Evolutionary conservation across 805 yeast species (phyloP).

Genomic region (Babjeviella inositovora): DNA sequence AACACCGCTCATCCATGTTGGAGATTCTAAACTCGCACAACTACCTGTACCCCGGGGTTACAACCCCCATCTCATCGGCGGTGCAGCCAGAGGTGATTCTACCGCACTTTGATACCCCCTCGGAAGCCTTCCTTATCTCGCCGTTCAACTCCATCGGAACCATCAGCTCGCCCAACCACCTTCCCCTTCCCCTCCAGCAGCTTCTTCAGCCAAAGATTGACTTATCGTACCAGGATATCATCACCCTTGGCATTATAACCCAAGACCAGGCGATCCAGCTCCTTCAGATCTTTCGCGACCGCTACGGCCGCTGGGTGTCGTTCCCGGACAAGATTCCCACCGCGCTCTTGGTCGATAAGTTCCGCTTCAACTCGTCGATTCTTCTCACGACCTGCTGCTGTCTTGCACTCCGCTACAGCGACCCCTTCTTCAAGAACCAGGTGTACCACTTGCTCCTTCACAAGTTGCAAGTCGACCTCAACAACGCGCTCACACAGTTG

Average conservation of each 20-base stretch:
- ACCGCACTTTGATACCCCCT: constrained; percentile 15
- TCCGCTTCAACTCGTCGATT: constrained; percentile 37
- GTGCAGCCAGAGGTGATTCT: too few species aligned
- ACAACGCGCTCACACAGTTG: constrained; percentile 19
- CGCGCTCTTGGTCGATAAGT: constrained; percentile 26
- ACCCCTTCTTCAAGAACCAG: constrained; percentile 15
- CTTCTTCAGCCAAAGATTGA: constrained; percentile 8
- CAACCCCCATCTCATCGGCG: neutral
- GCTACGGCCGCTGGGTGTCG: constrained; percentile 69
- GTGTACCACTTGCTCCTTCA: constrained; percentile 25
- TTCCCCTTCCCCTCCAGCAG: constrained; percentile 19
- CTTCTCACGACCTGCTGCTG: constrained; percentile 54
- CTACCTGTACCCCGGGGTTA: too few species aligned
- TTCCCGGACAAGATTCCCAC: constrained; percentile 40
- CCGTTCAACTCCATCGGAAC: constrained; percentile 24
- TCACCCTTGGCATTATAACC: constrained; percentile 31
- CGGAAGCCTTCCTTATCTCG: constrained; percentile 18
- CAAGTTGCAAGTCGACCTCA: constrained; percentile 32
- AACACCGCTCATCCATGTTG: too few species aligned
- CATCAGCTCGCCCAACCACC: constrained; percentile 10
- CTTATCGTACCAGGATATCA: constrained; percentile 22
- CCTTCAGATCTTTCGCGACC: constrained; percentile 40
- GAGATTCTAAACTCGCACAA: too few species aligned
- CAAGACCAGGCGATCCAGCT: constrained; percentile 29
- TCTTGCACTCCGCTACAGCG: constrained; percentile 37